phyloP scores from a whole-genome alignment of 2,329 filamentous ascomycete genomes.

The Ilyonectria mors-panacis region DNA sequence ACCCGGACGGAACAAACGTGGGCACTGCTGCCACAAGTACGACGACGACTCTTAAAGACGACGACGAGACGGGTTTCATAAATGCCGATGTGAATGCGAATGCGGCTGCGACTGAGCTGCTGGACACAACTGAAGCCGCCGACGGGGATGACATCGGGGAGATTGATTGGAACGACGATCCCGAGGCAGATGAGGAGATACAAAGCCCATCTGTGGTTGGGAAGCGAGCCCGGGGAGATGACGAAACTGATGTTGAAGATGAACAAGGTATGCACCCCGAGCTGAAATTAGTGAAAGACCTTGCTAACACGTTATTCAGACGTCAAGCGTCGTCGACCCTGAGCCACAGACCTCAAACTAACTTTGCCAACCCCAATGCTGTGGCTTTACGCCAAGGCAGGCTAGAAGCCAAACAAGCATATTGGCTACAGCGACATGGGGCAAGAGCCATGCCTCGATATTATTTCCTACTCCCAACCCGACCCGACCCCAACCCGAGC shows the following conservation, averaged over 20 bases:
- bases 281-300: neutral
- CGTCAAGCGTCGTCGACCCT: conserved; percentile 65
- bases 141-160: conserved; percentile 46
- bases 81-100: conserved; percentile 43
- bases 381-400: conserved; percentile 27
- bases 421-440: conserved; percentile 7
- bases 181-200: conserved; percentile 41
- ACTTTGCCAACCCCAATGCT: conserved; percentile 28
- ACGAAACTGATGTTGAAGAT: conserved; percentile 51
- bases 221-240: conserved; percentile 49
- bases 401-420: conserved; percentile 26
- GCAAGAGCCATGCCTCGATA: conserved; percentile 7
- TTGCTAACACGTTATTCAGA: conserved; percentile 57
- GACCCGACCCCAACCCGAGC: conserved; percentile 2
- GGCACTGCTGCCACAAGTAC: conserved; percentile 48
- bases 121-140: conserved; percentile 36
- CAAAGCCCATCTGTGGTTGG: conserved; percentile 42
- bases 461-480: conserved; percentile 2
- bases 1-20: conserved; percentile 31
- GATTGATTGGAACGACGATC: conserved; percentile 51
- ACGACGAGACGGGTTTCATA: conserved; percentile 48
- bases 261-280: conserved; percentile 50
- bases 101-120: conserved; percentile 38
- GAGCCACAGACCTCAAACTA: conserved; percentile 35
- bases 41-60: conserved; percentile 52